These are phyloP conservation scores for Aureobasidium sp. DNA, from an alignment of 2,329 filamentous ascomycete species.

Conservation along the genomic window DNA sequence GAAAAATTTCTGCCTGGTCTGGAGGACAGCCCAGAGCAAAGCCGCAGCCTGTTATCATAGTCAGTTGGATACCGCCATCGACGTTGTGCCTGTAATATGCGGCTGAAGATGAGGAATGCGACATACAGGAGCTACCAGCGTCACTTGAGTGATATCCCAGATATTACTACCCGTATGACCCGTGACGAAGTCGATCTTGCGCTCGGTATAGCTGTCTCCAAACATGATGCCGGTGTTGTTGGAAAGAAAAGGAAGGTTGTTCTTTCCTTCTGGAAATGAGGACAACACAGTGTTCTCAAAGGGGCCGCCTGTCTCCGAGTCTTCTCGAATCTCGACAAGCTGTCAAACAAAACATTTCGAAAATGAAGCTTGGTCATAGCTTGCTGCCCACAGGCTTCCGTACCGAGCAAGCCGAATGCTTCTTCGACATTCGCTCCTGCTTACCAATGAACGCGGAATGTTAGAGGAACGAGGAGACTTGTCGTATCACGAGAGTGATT, in stretches of 20 bases:
- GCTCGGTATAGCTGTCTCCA: constrained; percentile 61
- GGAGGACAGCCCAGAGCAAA: constrained; percentile 80
- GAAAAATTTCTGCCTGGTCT: constrained; percentile 78
- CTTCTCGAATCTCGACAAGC: constrained; percentile 6
- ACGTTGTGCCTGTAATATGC: neutral
- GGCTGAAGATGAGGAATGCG: neutral
- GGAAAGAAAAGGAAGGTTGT: neutral
- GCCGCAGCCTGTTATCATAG: constrained; percentile 56
- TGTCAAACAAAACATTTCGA: constrained; percentile 9
- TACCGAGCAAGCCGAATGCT: neutral
- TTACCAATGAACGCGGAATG: neutral
- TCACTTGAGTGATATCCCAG: constrained; percentile 78
- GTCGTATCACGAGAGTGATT: no score
- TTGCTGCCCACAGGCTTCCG: neutral
- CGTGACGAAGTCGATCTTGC: constrained; percentile 94
- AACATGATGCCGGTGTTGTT: constrained; percentile 4
- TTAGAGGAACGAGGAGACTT: neutral
- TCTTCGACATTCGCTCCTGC: neutral
- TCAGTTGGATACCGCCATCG: constrained; percentile 17
- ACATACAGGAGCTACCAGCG: constrained; percentile 73
- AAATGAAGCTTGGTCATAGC: constrained; percentile 9
- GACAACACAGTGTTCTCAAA: constrained; percentile 9
- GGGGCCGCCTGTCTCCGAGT: constrained; percentile 2
- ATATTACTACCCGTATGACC: constrained; percentile 77
- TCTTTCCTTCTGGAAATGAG: constrained; percentile 1